Conservation (phyloP, 768 basidiomycete species). For the Agrocybe praecox region DNA sequence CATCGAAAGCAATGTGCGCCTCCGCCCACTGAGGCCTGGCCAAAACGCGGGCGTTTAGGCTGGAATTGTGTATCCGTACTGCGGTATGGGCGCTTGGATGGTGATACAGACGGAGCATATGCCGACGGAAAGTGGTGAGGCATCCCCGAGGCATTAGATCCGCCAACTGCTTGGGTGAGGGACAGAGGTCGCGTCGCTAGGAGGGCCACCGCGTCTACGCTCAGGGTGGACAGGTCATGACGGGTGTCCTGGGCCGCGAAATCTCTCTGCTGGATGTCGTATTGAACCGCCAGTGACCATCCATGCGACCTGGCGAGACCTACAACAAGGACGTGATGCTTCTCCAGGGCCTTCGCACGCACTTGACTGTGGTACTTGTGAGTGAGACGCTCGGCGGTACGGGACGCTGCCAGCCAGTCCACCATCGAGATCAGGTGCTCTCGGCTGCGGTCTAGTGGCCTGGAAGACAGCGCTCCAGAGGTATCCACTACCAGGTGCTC, state of each 20-base stretch:
- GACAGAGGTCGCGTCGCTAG: not conserved
- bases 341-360: constrained; percentile 8
- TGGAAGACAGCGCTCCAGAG: too few species aligned
- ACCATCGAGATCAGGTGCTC: too few species aligned
- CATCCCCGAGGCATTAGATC: too few species aligned
- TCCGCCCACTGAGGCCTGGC: not conserved
- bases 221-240: constrained; percentile 19
- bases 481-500: too few species aligned
- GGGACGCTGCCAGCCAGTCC: constrained; percentile 12
- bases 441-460: too few species aligned
- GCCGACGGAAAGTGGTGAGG: too few species aligned
- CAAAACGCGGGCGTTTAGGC: not conserved
- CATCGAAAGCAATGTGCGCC: constrained; percentile 27
- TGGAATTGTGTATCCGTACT: not conserved
- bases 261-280: constrained; percentile 24
- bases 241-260: constrained; percentile 6
- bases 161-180: not conserved
- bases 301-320: not conserved
- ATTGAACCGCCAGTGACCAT: constrained; percentile 18
- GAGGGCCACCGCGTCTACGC: not conserved
- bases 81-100: too few species aligned
- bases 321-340: constrained; percentile 12
- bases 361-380: constrained; percentile 12
- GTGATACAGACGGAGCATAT: too few species aligned
- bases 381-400: constrained; percentile 8